Percentiles rank a stretch among this genome's conserved stretches.
Conservation (phyloP, 1,139 yeast genomes). For the Yamadazyma dushanensis region DNA sequence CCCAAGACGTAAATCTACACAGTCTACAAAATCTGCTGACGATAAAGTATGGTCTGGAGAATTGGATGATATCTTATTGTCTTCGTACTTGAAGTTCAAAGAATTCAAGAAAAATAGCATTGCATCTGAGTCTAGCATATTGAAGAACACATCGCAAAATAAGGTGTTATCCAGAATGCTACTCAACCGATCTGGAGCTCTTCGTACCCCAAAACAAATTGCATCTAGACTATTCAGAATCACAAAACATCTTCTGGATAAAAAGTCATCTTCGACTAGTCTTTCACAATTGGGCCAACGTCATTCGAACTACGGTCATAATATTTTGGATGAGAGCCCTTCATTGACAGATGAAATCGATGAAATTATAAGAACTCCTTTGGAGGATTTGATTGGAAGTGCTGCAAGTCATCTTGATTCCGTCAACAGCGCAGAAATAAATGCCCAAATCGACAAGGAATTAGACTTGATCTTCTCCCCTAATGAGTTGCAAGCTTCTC, state of each 20-base stretch:
- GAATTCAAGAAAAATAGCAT: slow-evolving; percentile 33
- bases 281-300: slow-evolving; percentile 7
- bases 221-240: slow-evolving; percentile 34
- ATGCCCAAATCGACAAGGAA: slow-evolving; percentile 26
- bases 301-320: not conserved
- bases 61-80: slow-evolving; percentile 37
- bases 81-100: slow-evolving; percentile 38
- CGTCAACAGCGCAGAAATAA: slow-evolving; percentile 19
- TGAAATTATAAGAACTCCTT: slow-evolving; percentile 26
- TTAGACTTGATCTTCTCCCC: slow-evolving; percentile 28
- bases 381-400: slow-evolving; percentile 23
- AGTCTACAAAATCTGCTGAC: slow-evolving; percentile 10
- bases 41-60: slow-evolving; percentile 41
- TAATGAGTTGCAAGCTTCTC: slow-evolving; percentile 20
- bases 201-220: slow-evolving; percentile 42
- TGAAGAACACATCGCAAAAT: slow-evolving; percentile 41
- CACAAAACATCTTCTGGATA: slow-evolving; percentile 16
- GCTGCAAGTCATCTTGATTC: slow-evolving; percentile 18
- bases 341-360: slow-evolving; percentile 22
- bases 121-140: slow-evolving; percentile 23
- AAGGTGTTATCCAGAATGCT: slow-evolving; percentile 45
- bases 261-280: not conserved
- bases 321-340: slow-evolving; percentile 15
- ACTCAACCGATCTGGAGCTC: slow-evolving; percentile 35
- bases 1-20: slow-evolving; percentile 10